phyloP scores from a whole-genome alignment of 1,139 yeast genomes.

The Zygosaccharomyces sapae region DNA sequence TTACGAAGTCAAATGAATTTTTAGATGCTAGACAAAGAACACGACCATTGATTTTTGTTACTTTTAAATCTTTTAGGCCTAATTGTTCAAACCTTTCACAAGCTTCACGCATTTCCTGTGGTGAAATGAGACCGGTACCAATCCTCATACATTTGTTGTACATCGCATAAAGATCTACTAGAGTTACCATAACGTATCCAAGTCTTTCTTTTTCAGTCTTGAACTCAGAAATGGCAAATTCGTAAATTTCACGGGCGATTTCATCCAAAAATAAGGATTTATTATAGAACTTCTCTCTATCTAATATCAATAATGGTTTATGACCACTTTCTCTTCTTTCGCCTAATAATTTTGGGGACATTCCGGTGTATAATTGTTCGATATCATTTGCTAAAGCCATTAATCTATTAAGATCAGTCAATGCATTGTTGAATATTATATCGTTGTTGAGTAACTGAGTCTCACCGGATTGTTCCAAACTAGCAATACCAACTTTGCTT shows the following conservation, averaged over 20 bases:
- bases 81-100: constrained; percentile 46
- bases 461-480: constrained; percentile 60
- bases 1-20: constrained; percentile 41
- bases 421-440: constrained; percentile 58
- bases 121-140: constrained; percentile 57
- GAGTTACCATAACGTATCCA: constrained; percentile 53
- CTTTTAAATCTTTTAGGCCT: constrained; percentile 43
- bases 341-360: constrained; percentile 19
- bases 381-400: constrained; percentile 77
- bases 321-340: constrained; percentile 20
- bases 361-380: constrained; percentile 44
- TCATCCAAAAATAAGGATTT: constrained; percentile 37
- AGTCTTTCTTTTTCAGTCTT: constrained; percentile 36
- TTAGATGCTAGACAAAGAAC: constrained; percentile 38
- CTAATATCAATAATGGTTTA: constrained; percentile 31
- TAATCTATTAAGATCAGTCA: constrained; percentile 72
- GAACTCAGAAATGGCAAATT: constrained; percentile 44
- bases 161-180: constrained; percentile 56
- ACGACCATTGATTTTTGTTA: constrained; percentile 43
- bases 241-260: constrained; percentile 54
- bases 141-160: constrained; percentile 55
- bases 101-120: constrained; percentile 52
- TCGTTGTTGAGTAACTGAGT: constrained; percentile 58
- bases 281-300: constrained; percentile 37
- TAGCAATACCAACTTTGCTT: constrained; percentile 56